Evolutionary conservation across 2,329 filamentous ascomycete genomes (phyloP).

Genomic region (Ascochyta viciae-villosae): DNA sequence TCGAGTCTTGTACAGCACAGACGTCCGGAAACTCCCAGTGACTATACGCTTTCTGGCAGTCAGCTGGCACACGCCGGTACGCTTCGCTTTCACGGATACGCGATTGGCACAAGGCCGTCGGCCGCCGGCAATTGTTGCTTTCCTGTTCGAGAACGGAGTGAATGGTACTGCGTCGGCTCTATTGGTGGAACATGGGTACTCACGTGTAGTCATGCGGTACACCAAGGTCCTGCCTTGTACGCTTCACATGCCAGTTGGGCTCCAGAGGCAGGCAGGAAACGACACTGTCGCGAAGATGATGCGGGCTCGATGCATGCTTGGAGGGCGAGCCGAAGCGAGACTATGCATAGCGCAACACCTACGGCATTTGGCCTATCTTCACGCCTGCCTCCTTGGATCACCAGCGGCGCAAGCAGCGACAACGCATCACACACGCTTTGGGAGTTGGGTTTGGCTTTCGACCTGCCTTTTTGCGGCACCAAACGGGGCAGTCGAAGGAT

Average conservation of each 20-base stretch:
- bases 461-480: constrained; percentile 26
- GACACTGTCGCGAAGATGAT: constrained; percentile 10
- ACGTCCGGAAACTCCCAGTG: constrained; percentile 5
- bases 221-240: constrained; percentile 4
- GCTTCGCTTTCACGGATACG: neutral
- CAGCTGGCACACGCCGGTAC: neutral
- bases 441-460: constrained; percentile 29
- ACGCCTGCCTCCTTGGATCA: neutral
- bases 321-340: constrained; percentile 12
- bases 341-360: constrained; percentile 4
- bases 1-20: constrained; percentile 9
- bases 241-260: constrained; percentile 26
- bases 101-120: constrained; percentile 2
- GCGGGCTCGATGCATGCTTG: constrained; percentile 7
- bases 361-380: constrained; percentile 12
- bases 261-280: constrained; percentile 11
- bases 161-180: constrained; percentile 11
- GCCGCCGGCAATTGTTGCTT: constrained; percentile 9
- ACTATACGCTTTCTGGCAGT: constrained; percentile 6
- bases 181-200: constrained; percentile 19
- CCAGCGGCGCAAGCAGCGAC: neutral
- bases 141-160: constrained; percentile 29
- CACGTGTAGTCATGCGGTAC: constrained; percentile 25
- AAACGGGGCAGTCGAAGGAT: constrained; percentile 30
- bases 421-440: constrained; percentile 10